Percentiles rank a stretch among this genome's conserved stretches.
Evolutionary conservation across 164 flowering plant genomes (phyloP).

Genomic region (Berberis thunbergii): DNA sequence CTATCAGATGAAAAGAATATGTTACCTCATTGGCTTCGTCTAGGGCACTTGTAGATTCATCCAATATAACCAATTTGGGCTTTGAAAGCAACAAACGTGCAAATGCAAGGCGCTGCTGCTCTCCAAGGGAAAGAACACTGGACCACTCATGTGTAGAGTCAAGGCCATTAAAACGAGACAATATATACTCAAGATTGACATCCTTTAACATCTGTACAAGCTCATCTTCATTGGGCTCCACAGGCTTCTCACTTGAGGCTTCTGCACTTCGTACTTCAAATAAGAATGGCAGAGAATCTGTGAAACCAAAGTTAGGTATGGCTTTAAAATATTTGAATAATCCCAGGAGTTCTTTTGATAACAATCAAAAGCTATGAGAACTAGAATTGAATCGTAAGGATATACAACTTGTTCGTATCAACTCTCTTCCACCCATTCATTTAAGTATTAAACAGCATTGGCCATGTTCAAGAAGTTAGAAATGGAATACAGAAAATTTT

Average conservation of each 20-base stretch:
- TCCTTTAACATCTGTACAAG: constrained; percentile 55
- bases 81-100: constrained; percentile 82
- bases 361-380: not conserved
- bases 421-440: too few relatives aligned
- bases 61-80: constrained; percentile 73
- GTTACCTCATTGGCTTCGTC: constrained; percentile 92
- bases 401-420: too few relatives aligned
- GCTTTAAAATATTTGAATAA: not conserved
- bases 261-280: constrained; percentile 16
- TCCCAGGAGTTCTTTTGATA: not conserved
- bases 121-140: constrained; percentile 93
- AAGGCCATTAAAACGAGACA: constrained; percentile 59
- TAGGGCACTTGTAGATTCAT: constrained; percentile 93
- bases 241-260: constrained; percentile 11
- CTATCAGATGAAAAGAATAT: too few relatives aligned
- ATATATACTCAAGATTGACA: constrained; percentile 68
- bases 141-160: constrained; percentile 82
- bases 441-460: too few relatives aligned
- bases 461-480: too few relatives aligned
- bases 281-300: constrained; percentile 63
- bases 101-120: constrained; percentile 98
- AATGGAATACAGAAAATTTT: too few relatives aligned
- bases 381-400: too few relatives aligned
- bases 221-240: constrained; percentile 60
- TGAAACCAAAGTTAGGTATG: not conserved